Evolutionary conservation across 352 stramenopile genomes (phyloP).

Genomic region (Phytophthora sp.): DNA sequence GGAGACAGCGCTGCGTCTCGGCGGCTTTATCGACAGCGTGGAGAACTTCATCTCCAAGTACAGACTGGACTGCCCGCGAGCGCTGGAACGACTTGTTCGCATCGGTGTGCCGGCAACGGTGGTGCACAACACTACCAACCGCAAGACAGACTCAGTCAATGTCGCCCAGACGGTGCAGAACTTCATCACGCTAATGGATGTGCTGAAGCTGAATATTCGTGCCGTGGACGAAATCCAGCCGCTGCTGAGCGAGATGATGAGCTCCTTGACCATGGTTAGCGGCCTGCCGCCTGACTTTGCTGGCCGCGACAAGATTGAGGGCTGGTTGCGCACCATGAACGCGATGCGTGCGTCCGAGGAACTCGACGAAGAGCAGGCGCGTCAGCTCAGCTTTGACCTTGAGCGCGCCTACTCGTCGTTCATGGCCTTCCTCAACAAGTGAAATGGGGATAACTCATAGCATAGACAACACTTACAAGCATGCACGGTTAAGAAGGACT

Average conservation of each 20-base stretch:
- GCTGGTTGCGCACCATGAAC: conserved; percentile 97
- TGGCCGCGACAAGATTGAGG: conserved; percentile 92
- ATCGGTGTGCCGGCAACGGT: conserved; percentile 94
- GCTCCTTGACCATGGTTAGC: conserved; percentile 93
- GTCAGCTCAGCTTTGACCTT: conserved; percentile 96
- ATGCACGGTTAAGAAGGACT: not conserved
- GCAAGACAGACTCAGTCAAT: conserved; percentile 88
- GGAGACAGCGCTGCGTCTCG: conserved; percentile 91
- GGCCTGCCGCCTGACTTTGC: conserved; percentile 95
- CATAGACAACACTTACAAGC: not conserved
- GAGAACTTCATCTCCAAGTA: conserved; percentile 95
- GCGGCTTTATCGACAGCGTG: conserved; percentile 70
- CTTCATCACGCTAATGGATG: conserved; percentile 99
- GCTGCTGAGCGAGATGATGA: conserved; percentile 96
- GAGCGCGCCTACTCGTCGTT: conserved; percentile 97
- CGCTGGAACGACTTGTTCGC: conserved; percentile 92
- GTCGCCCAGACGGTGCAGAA: conserved; percentile 96
- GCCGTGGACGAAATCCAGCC: conserved; percentile 98
- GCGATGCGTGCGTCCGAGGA: conserved; percentile 95
- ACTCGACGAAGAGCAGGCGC: conserved; percentile 95
- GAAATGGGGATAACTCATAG: conserved; percentile 18
- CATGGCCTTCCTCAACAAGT: conserved; percentile 89
- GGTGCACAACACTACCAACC: conserved; percentile 84
- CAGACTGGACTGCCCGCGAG: conserved; percentile 96
- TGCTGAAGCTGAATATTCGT: conserved; percentile 97